Base-by-base conservation (phyloP, 768 basidiomycete genomes). In the Tulasnella sp. region DNA sequence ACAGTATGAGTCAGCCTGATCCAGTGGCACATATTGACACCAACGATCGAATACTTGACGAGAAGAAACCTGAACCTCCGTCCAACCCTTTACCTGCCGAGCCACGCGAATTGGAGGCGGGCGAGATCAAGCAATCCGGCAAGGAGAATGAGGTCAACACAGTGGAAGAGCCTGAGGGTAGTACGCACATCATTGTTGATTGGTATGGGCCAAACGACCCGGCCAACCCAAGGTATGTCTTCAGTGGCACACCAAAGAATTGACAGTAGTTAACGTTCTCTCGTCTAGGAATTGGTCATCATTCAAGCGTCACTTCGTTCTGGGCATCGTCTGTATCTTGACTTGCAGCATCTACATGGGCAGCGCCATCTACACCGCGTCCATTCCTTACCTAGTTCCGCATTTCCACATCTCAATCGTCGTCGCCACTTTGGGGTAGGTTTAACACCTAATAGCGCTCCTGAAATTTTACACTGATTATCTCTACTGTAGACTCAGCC, bases 121-220 rank as follows among this genome's bases (percentile, higher is more conserved):
- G n/a, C n/a, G n/a, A n/a, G n/a, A n/a, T n/a, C n/a, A n/a, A n/a
- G n/a, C n/a, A n/a, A n/a, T n/a, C n/a, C n/a, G n/a, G n/a, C n/a
- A n/a, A n/a, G n/a, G n/a, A n/a, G n/a, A n/a, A n/a, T n/a, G 50
- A 51, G 26, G 29, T 34, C 15, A 1, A 51, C 15, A 19, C 38
- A 11, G 50, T 30, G 7, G 50, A 51, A 51, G 38, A 51, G 50
- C 29, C 50, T 10, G 50, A 51, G 21, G 19, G 27, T 17, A 60
- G 42, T 17, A 13, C 50, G 9, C 52, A 41, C 56, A 48, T 60
- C 34, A n/a, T n/a, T n/a, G 62, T 63, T 11, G 48, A 56, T 3
- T 63, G 62, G 62, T 56, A 63, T 41, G 62, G 62, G 1, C 61
- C 50, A 8, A 43, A 63, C 23, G 62, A 63, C 47, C 58, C 60